These are phyloP conservation scores for Saitozyma sp. DNA, from an alignment of 768 basidiomycete species.

Conservation along the genomic window DNA sequence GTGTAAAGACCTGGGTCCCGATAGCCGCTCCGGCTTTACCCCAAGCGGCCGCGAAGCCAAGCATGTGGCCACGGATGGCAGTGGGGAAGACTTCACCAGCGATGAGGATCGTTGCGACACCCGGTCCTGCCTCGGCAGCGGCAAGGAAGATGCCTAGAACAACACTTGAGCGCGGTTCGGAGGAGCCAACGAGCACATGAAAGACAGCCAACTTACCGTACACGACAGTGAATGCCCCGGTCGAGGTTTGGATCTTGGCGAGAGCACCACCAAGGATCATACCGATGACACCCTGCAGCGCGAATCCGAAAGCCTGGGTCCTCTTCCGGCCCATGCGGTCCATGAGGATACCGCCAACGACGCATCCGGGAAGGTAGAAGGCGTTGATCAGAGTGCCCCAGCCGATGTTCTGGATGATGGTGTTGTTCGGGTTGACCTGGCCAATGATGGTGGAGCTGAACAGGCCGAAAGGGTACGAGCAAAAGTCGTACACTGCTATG, in stretches of 20 bases:
- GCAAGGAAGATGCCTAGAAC: background rate
- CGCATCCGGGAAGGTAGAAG: constrained; percentile 59
- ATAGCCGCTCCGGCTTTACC: constrained; percentile 59
- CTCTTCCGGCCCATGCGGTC: background rate
- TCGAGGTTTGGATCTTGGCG: background rate
- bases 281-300: background rate
- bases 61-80: constrained; percentile 68
- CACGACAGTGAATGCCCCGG: background rate
- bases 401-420: constrained; percentile 59
- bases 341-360: constrained; percentile 32
- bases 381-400: constrained; percentile 26
- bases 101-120: background rate
- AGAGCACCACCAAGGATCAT: background rate
- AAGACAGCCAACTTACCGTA: background rate
- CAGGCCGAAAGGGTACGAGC: constrained; percentile 72
- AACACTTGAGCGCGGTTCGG: background rate
- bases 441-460: constrained; percentile 64
- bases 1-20: constrained; percentile 36
- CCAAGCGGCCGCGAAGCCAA: constrained; percentile 55
- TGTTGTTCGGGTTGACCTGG: constrained; percentile 61
- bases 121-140: background rate
- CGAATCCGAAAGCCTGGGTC: background rate
- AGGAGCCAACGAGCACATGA: background rate
- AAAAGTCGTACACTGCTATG: constrained; percentile 61
- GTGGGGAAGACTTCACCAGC: constrained; percentile 52